A percentile compares a stretch with the other conserved stretches of the same genome.
These are phyloP conservation scores for Tolypocladium capitatum DNA, from an alignment of 2,329 filamentous ascomycete genomes.

Conservation along the genomic window DNA sequence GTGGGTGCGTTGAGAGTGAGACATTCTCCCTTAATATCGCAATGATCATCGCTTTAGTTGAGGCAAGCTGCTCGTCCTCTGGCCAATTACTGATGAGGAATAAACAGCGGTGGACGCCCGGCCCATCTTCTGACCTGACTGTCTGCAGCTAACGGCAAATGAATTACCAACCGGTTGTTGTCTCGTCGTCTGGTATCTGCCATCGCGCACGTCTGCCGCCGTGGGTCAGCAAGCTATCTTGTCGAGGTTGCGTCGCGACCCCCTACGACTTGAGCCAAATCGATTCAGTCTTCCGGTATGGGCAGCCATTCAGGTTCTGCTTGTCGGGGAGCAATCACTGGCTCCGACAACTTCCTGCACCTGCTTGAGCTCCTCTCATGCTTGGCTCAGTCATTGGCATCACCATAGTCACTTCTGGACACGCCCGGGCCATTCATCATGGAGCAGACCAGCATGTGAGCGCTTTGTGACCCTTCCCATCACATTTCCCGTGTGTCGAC, in stretches of 20 bases:
- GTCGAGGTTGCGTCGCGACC: conserved; percentile 18
- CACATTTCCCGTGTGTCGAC: not conserved
- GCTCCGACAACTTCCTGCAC: conserved; percentile 22
- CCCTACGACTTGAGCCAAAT: conserved; percentile 12
- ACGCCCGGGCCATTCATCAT: conserved; percentile 13
- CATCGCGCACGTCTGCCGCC: conserved; percentile 19
- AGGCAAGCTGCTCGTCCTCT: too few relatives aligned
- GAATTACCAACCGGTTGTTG: too few relatives aligned
- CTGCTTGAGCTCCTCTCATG: conserved; percentile 22
- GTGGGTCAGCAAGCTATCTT: conserved; percentile 21
- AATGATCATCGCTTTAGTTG: too few relatives aligned
- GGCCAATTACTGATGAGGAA: too few relatives aligned
- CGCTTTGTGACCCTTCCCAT: too few relatives aligned
- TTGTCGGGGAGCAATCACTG: conserved; percentile 29
- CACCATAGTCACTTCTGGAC: conserved; percentile 6
- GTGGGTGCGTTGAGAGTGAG: too few relatives aligned
- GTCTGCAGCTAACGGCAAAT: too few relatives aligned
- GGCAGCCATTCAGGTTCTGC: conserved; percentile 22
- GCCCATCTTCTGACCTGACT: too few relatives aligned
- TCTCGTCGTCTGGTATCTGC: too few relatives aligned
- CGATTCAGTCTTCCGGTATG: conserved; percentile 21
- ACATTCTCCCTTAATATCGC: too few relatives aligned
- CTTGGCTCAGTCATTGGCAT: conserved; percentile 11
- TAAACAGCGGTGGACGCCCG: too few relatives aligned
- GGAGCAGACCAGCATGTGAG: conserved; percentile 19